Evolutionary conservation across 495 filamentous ascomycete species (phyloP).

Genomic region (Trichocladium uniseriatum): DNA sequence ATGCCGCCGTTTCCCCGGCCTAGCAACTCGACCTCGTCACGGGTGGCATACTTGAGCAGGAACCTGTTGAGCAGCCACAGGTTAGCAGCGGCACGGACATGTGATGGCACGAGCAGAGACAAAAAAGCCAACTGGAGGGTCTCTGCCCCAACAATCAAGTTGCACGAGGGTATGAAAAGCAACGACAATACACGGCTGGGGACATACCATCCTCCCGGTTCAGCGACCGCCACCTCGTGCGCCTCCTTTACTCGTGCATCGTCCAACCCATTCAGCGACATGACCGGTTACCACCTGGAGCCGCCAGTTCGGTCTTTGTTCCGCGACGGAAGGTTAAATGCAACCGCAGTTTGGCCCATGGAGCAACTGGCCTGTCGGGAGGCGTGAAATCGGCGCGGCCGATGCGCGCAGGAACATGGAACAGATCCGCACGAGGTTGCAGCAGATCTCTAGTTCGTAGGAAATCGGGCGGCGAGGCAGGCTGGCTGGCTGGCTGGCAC

Average conservation of each 20-base stretch:
- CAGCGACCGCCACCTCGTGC: slow-evolving; percentile 66
- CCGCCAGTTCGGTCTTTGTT: slow-evolving; percentile 1
- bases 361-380: slow-evolving; percentile 10
- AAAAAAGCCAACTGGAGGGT: too few relatives aligned
- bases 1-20: slow-evolving; percentile 74
- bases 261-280: slow-evolving; percentile 98
- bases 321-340: slow-evolving; percentile 14
- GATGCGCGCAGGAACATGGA: slow-evolving; percentile 17
- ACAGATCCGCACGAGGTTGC: slow-evolving; percentile 14
- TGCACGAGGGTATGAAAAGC: neutral
- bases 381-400: slow-evolving; percentile 9
- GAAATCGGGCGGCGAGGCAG: slow-evolving; percentile 1
- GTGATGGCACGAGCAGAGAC: too few relatives aligned
- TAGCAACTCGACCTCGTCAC: slow-evolving; percentile 79
- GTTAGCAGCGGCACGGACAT: slow-evolving; percentile 11
- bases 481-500: neutral
- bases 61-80: slow-evolving; percentile 52
- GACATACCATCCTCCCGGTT: slow-evolving; percentile 90
- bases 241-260: slow-evolving; percentile 70
- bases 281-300: slow-evolving; percentile 30
- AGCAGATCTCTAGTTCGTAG: slow-evolving; percentile 6
- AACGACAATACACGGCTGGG: neutral
- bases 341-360: slow-evolving; percentile 6
- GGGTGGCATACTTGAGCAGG: slow-evolving; percentile 79
- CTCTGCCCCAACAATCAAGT: neutral